Conservation (phyloP, 1,284 basidiomycete species). For the Puccinia horiana region DNA sequence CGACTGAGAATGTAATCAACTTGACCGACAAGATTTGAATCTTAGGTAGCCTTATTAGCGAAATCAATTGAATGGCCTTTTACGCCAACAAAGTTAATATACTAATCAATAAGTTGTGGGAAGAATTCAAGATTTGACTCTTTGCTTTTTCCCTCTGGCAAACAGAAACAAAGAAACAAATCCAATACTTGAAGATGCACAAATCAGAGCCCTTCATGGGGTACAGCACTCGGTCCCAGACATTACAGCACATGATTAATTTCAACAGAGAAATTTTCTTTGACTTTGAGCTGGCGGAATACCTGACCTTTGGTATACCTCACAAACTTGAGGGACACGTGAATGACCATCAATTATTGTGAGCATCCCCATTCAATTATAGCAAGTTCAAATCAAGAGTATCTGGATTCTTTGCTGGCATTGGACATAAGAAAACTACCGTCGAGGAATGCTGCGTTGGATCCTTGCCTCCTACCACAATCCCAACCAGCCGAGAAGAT, state of each 20-base stretch:
- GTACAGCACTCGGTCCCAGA: constrained; percentile 12
- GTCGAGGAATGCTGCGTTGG: not conserved
- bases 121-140: not conserved
- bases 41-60: not conserved
- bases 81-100: not conserved
- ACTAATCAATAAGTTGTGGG: not conserved
- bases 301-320: not conserved
- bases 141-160: constrained; percentile 18
- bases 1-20: not conserved
- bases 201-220: not conserved
- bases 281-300: not conserved
- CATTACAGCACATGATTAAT: not conserved
- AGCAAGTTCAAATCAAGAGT: not conserved
- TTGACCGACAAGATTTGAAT: not conserved
- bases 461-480: too few relatives aligned
- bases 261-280: not conserved
- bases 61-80: not conserved
- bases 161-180: not conserved
- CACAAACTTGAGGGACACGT: too few relatives aligned
- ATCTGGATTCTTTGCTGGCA: not conserved
- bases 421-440: too few relatives aligned
- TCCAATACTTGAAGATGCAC: not conserved
- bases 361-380: not conserved
- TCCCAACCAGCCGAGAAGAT: not conserved
- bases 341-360: not conserved